These are phyloP conservation scores for Cladobotryum mycophilum DNA, from an alignment of 2,329 filamentous ascomycete species.

Conservation along the genomic window DNA sequence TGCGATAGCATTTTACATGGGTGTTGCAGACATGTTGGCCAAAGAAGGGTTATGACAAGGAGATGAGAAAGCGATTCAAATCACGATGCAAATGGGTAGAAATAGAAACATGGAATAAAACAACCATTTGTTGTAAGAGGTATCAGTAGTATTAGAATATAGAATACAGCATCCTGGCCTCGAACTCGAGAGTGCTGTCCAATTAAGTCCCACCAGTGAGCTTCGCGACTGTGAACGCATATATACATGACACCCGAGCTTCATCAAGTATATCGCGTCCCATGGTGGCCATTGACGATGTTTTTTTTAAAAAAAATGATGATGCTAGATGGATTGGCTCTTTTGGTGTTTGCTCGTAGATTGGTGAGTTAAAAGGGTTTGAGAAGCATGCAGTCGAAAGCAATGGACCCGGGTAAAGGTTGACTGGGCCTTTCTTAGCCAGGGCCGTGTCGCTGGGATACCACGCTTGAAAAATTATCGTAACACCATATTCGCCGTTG, in stretches of 20 bases:
- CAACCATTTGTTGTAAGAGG: conserved; percentile 14
- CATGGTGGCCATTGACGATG: conserved; percentile 9
- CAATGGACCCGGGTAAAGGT: too few relatives aligned
- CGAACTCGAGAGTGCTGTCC: conserved; percentile 14
- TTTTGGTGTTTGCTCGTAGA: conserved; percentile 8
- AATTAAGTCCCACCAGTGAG: conserved; percentile 7
- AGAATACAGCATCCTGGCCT: conserved; percentile 20
- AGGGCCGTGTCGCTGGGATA: conserved; percentile 8
- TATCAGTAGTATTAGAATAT: conserved; percentile 19
- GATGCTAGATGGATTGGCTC: not conserved
- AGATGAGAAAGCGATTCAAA: not conserved
- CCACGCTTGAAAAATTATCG: conserved; percentile 9
- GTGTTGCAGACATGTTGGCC: conserved; percentile 63
- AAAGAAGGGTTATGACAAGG: conserved; percentile 48
- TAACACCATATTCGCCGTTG: conserved; percentile 13
- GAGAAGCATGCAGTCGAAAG: too few relatives aligned
- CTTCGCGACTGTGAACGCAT: not conserved
- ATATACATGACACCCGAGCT: conserved; percentile 8
- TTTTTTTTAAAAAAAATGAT: not conserved
- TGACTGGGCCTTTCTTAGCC: not conserved
- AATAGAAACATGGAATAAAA: not conserved
- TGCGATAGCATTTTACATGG: conserved; percentile 61
- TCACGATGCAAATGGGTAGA: not conserved
- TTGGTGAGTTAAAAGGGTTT: not conserved
- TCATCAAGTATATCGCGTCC: conserved; percentile 3